Evolutionary conservation across 805 yeast species (phyloP), one percentile per base, ranked within the genome.

Genomic region (Wickerhamomyces strasburgensis): DNA sequence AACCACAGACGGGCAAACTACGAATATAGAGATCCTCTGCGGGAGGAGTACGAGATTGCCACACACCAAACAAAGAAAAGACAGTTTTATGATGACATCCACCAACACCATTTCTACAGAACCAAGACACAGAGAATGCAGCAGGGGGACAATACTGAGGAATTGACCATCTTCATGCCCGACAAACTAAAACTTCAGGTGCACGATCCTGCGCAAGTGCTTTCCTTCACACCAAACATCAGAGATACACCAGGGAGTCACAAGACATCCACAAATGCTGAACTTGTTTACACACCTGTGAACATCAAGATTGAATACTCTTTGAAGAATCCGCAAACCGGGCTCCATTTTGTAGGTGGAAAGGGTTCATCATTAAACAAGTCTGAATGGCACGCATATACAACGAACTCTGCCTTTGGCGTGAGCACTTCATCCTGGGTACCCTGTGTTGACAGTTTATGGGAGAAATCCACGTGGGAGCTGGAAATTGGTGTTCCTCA

Each of bases 361-460:
- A 57, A 60, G 9, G 65, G 70, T 32, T 65, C 79, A 2, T 66
- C 47, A 6, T 36, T 60, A 14, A 51, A 52, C 19, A 68, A 44
- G 56, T 68, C 40, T 25, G 61, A 64, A 32, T 87, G 96, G 95
- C 93, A 82, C 52, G 94, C 86, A 2, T 88, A 84, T 58, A 90
- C 98, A 0, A 68, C 76, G 2, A 89, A 90, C 52, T 70, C 85
- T 5, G 88, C 86, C 19, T 61, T 80, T 31, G 86, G 87, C 14
- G 70, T 83, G 4, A 76, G 93, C 13, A 84, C 98, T 0, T 85
- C 96, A 3, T 82, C 88, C n/a, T 93, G 99, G 99, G 84, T 93
- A 33, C 99, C 99, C 0, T 93, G 98, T 56, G 72, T 93, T 5
- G 97, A 93, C 46, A 84, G 82, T 31, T 58, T 88, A 23, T 82